These are phyloP conservation scores for Elaeis guineensis DNA, from an alignment of 176 grass and related monocot genomes.

Conservation along the genomic window DNA sequence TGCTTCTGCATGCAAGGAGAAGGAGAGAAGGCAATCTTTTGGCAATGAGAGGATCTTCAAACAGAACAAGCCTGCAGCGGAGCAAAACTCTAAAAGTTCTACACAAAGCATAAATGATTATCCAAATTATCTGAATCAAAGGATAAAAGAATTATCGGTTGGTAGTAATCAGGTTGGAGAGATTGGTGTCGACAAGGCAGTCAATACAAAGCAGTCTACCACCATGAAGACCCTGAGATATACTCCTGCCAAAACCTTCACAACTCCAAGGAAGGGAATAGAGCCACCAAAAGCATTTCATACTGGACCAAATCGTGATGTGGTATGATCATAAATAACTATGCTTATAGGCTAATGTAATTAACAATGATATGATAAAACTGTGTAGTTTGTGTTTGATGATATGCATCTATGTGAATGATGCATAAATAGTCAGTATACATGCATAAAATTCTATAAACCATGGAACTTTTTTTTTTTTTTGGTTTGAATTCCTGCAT, in stretches of 20 bases:
- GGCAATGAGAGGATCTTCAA: constrained; percentile 57
- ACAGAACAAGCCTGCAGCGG: constrained; percentile 43
- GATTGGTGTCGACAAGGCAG: constrained; percentile 40
- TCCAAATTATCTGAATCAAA: constrained; percentile 34
- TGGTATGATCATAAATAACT: constrained; percentile 37
- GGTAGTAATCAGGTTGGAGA: constrained; percentile 59
- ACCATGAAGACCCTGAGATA: constrained; percentile 54
- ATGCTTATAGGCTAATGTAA: not conserved
- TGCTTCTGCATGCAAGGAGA: constrained; percentile 46
- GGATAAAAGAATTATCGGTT: constrained; percentile 44
- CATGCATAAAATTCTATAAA: too few species aligned
- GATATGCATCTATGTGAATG: too few species aligned
- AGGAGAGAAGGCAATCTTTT: constrained; percentile 47
- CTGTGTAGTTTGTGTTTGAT: too few species aligned
- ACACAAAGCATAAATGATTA: constrained; percentile 58
- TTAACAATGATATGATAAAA: too few species aligned
- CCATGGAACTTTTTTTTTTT: too few species aligned
- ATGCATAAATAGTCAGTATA: too few species aligned
- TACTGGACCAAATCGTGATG: constrained; percentile 29
- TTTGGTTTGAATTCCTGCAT: too few species aligned
- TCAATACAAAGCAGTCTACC: constrained; percentile 40
- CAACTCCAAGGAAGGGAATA: constrained; percentile 33
- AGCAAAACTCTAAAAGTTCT: constrained; percentile 48
- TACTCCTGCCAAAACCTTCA: constrained; percentile 40
- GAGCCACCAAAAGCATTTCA: constrained; percentile 55